These are phyloP conservation scores for Omphalotus olearius DNA, from an alignment of 1,284 basidiomycete species.

Conservation along the genomic window DNA sequence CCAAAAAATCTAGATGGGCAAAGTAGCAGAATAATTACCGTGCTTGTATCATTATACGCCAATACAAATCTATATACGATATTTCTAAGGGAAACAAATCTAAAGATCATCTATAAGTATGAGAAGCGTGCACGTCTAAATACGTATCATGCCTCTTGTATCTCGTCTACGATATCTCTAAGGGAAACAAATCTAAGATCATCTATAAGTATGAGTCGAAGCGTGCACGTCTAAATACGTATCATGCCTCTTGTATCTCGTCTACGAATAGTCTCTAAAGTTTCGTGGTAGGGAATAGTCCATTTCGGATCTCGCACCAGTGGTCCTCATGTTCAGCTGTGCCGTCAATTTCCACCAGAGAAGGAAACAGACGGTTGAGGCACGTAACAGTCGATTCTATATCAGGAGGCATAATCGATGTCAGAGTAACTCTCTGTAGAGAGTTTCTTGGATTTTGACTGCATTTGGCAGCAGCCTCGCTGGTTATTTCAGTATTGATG, in stretches of 20 bases:
- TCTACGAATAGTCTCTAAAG: neutral
- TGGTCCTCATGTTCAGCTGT: constrained; percentile 20
- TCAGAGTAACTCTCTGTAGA: constrained; percentile 24
- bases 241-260: neutral
- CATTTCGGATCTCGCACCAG: constrained; percentile 19
- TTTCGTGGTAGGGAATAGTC: neutral
- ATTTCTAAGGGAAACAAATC: neutral
- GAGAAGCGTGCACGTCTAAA: too few relatives aligned
- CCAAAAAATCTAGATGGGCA: constrained; percentile 6
- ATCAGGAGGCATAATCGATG: constrained; percentile 18
- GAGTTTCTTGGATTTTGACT: constrained; percentile 11
- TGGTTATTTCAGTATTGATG: constrained; percentile 5
- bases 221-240: too few relatives aligned
- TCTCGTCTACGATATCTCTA: neutral
- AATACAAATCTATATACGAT: constrained; percentile 5
- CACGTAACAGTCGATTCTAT: constrained; percentile 18
- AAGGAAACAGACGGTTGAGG: constrained; percentile 28
- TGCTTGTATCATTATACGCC: neutral
- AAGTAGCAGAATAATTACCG: neutral
- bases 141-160: neutral
- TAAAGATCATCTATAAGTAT: neutral
- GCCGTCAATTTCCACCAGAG: constrained; percentile 25
- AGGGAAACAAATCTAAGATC: neutral
- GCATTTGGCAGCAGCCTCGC: constrained; percentile 5
- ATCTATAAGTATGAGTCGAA: too few relatives aligned